phyloP scores from a whole-genome alignment of 768 basidiomycete genomes.

The Lepiota subincarnata region DNA sequence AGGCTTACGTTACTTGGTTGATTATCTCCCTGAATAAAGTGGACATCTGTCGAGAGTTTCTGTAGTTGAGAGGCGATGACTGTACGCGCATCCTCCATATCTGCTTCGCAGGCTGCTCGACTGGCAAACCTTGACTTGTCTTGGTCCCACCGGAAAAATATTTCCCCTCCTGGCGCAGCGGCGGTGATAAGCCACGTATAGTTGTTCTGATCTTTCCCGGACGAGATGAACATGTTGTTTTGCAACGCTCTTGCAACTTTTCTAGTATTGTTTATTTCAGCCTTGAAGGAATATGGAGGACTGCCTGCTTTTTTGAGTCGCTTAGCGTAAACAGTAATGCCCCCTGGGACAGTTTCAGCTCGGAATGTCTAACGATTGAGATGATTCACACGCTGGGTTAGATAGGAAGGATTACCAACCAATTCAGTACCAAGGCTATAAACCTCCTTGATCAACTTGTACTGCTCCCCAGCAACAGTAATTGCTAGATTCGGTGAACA shows the following conservation, averaged over 20 bases:
- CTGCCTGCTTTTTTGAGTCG: neutral
- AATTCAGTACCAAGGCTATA: neutral
- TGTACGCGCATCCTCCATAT: neutral
- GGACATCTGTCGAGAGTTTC: too few species aligned
- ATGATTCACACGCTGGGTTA: neutral
- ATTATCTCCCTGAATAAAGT: neutral
- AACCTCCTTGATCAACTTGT: neutral
- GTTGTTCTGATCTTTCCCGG: neutral
- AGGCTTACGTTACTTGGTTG: neutral
- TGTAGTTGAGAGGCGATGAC: neutral
- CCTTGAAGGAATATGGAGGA: neutral
- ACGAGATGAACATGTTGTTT: neutral
- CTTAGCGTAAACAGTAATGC: neutral
- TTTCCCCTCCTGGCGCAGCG: constrained; percentile 3
- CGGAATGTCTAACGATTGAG: neutral
- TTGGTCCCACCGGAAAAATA: neutral
- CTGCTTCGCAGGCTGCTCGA: constrained; percentile 1
- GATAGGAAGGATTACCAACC: neutral
- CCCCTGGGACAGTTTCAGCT: neutral
- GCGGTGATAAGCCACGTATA: constrained; percentile 2
- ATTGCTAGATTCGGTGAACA: neutral
- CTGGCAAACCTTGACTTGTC: neutral
- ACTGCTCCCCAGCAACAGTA: neutral
- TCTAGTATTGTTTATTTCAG: neutral
- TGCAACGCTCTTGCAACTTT: neutral